A percentile compares a stretch with the other conserved stretches of the same genome.
These are phyloP conservation scores for Populus tomentosa DNA, from an alignment of 441 rosid species.

Conservation along the genomic window DNA sequence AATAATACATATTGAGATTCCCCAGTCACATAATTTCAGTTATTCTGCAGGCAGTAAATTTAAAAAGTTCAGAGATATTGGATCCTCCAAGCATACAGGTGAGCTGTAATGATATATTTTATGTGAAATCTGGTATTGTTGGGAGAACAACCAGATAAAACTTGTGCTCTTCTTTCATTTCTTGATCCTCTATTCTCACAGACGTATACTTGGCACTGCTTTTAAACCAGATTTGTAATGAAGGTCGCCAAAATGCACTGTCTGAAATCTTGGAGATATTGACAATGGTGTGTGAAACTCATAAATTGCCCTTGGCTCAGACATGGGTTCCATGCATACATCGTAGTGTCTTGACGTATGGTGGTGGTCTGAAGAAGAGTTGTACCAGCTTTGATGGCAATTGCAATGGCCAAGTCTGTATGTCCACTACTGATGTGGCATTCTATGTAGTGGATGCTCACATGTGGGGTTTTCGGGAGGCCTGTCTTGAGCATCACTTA, in stretches of 20 bases:
- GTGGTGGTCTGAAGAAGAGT: conserved; percentile 88
- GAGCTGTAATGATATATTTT: conserved; percentile 16
- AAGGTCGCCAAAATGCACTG: conserved; percentile 81
- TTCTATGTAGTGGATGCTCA: conserved; percentile 79
- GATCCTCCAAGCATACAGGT: conserved; percentile 72
- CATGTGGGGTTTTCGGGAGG: conserved; percentile 91
- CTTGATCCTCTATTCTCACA: conserved; percentile 36
- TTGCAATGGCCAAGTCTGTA: conserved; percentile 84
- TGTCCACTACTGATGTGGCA: conserved; percentile 89
- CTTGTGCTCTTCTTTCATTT: conserved; percentile 35
- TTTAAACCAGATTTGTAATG: conserved; percentile 81
- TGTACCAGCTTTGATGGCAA: conserved; percentile 85
- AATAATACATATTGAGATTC: conserved; percentile 13
- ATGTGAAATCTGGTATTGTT: conserved; percentile 9
- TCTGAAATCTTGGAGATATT: conserved; percentile 90
- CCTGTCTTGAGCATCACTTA: conserved; percentile 89
- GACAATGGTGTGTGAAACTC: conserved; percentile 71
- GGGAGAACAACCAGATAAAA: conserved; percentile 29
- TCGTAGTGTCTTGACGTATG: conserved; percentile 69
- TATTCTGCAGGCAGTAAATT: conserved; percentile 78
- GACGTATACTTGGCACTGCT: conserved; percentile 37
- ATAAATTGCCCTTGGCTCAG: conserved; percentile 88
- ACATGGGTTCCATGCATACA: conserved; percentile 99
- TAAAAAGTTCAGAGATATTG: conserved; percentile 81
- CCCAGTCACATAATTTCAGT: conserved; percentile 36